Evolutionary conservation across 805 yeast genomes (phyloP), one percentile per base, ranked within the genome.

Genomic region (Groenewaldozyma tartarivorans): DNA sequence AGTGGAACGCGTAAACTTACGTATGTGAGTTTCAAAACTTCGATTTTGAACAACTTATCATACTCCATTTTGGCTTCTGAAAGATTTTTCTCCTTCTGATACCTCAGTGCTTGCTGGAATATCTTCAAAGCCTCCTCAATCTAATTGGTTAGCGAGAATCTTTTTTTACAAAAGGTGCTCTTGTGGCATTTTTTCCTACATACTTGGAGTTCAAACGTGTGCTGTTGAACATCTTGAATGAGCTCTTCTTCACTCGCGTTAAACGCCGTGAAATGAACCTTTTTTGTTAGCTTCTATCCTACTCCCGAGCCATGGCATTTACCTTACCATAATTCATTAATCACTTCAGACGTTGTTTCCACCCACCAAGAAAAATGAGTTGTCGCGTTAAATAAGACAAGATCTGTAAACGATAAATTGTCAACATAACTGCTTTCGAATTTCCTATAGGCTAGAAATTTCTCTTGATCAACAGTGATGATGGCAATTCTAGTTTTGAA

Each of bases 171-270:
- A 9, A 34, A 5, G 19, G 38, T 5, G 4, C 33, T 18, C 15
- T 6, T 7, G 6, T 7, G 34, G 34, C 17, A 15, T n/a, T 15
- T 5, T 18, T 16, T 9, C 15, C 3, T 17, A 40, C 56, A 31
- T 36, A 75, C 74, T 52, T 90, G 96, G 19, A 90, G 66, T 56
- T 92, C 99, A 36, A 95, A 67, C 1, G 96, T 81, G 53, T 87
- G 95, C 48, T 86, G 90, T 48, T 88, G 95, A 26, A 80, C 81
- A 48, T 84, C 90, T 27, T 74, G 66, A 16, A 61, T 62, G 4
- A 72, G 61, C 38, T 81, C 84, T 54, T 83, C 94, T 42, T 81
- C 90, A 32, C 73, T 73, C 35, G 80, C 62, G 53, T 90, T 90
- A 34, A 88, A 68, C 1, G 97, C 94, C 24, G 79, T 70, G 58